Percentiles rank a stretch among this genome's conserved stretches.
Evolutionary conservation across 441 rosid genomes (phyloP).

Genomic region (Sinapis alba): DNA sequence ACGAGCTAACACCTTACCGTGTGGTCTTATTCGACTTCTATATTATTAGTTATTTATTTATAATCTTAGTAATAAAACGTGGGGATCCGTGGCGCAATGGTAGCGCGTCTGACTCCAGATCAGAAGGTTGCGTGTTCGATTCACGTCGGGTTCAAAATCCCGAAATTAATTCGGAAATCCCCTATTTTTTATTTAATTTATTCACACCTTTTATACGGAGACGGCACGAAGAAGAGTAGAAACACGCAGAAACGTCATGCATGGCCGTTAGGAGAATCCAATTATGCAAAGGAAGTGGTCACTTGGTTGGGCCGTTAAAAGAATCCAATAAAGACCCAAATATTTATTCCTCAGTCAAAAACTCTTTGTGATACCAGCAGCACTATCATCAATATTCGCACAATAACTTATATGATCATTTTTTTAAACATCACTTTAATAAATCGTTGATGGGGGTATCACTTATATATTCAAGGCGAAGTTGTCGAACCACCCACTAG

Average conservation of each 20-base stretch:
- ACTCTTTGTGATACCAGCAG: not conserved
- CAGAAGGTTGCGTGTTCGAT: conserved; percentile 99
- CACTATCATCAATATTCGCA: conserved; percentile 28
- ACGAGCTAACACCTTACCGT: not conserved
- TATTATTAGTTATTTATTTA: not conserved
- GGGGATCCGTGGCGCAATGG: conserved; percentile 99
- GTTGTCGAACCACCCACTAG: conserved; percentile 24
- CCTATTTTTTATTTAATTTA: not conserved
- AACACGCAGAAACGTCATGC: not conserved
- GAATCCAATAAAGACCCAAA: conserved; percentile 24
- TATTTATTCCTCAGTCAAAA: conserved; percentile 27
- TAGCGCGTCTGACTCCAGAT: conserved; percentile 99
- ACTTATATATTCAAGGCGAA: conserved; percentile 10
- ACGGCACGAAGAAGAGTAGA: conserved; percentile 1
- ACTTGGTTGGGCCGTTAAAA: conserved; percentile 25
- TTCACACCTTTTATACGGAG: not conserved
- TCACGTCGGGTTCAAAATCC: conserved; percentile 78
- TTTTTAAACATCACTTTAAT: not conserved
- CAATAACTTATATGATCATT: not conserved
- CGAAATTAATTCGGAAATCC: not conserved
- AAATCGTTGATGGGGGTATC: conserved; percentile 9
- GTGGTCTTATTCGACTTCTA: not conserved
- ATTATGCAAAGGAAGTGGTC: not conserved
- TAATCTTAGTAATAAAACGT: rapidly evolving
- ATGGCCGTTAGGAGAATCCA: conserved; percentile 6